phyloP scores from a whole-genome alignment of 2,329 filamentous ascomycete genomes.

The Rosellinia necatrix region DNA sequence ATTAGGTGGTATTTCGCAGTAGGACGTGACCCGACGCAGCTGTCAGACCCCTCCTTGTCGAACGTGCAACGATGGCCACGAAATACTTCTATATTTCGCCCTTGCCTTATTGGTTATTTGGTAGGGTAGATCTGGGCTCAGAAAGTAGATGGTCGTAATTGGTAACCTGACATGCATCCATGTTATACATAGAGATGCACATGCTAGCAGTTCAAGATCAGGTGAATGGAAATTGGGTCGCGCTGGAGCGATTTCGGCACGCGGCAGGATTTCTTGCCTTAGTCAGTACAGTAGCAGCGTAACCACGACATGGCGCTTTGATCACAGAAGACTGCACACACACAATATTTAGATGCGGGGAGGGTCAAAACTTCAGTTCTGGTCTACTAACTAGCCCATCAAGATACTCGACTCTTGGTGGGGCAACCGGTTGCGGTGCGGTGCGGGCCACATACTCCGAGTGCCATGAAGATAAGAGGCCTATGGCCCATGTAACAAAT shows the following conservation, averaged over 20 bases:
- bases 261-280: conserved; percentile 7
- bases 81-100: conserved; percentile 1
- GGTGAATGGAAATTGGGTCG: conserved; percentile 20
- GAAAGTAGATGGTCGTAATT: conserved; percentile 3
- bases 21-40: conserved; percentile 3
- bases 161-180: conserved; percentile 15
- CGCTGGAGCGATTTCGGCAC: conserved; percentile 24
- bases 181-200: conserved; percentile 17
- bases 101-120: conserved; percentile 10
- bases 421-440: background rate
- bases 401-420: conserved; percentile 6
- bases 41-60: background rate
- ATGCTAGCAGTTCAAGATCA: conserved; percentile 19
- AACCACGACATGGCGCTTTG: conserved; percentile 13
- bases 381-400: background rate
- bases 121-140: conserved; percentile 10
- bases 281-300: conserved; percentile 18
- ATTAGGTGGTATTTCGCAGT: conserved; percentile 3
- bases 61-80: conserved; percentile 11
- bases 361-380: background rate
- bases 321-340: conserved; percentile 8
- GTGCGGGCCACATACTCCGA: background rate
- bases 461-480: conserved; percentile 4
- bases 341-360: conserved; percentile 22
- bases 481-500: background rate